Evolutionary conservation across 306 rosid genomes (phyloP), one percentile per base, ranked within the genome.

Genomic region (Vicia sativa): DNA sequence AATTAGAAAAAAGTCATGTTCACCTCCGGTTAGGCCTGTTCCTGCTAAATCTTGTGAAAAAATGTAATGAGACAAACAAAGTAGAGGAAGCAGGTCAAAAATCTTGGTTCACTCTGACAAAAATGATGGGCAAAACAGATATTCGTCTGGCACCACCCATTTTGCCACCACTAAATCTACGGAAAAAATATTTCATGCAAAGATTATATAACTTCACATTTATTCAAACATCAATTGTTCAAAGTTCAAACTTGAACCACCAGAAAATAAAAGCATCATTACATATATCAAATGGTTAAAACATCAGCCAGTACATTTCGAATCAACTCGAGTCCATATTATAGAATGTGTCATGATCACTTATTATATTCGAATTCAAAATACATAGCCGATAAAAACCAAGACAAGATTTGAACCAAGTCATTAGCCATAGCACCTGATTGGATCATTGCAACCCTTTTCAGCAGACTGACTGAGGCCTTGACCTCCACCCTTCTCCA

Each of bases 371-470:
- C 9, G 0, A 1, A 48, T 15, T 54, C 60, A 54, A 13, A 26
- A 55, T 12, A 35, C 26, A 75, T n/a, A 25, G 60, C 49, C 16
- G 39, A 70, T 12, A 39, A 45, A 55, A 43, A 69, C 67, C 21
- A 48, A 48, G 7, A 49, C 21, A 15, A 15, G 34, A 23, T 50
- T n/a, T 6, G 43, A 6, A 28, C 59, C 60, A 64, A 55, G 55
- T 65, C 11, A 28, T 86, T 75, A 91, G 13, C 96, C 96, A 49
- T 83, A 89, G 88, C 98, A 92, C 80, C 93, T 87, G 44, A 90
- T 86, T 48, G 90, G 90, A 49, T 90, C 96, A 26, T 31, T 86
- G 84, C 98, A 92, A 1, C 96, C 96, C 62, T 90, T 92, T 67
- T 38, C 72, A 8, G 96, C 83, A 55, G 91, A 90, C 37, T 90